Base-by-base conservation (phyloP, 2,329 filamentous ascomycete genomes). In the Metarhizium sp. region DNA sequence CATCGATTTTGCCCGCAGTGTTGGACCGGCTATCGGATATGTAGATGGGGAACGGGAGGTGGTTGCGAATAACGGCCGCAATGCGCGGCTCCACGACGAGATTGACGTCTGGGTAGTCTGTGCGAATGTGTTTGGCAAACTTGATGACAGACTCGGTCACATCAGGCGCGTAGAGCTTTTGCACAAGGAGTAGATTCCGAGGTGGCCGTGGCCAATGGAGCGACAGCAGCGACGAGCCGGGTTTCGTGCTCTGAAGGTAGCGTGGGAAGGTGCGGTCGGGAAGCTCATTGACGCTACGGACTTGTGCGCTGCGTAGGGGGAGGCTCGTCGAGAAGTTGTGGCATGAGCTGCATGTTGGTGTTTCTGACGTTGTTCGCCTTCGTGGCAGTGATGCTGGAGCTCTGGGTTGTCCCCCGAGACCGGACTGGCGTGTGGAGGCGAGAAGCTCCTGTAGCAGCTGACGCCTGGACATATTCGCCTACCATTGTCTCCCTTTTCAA, bases 31-130 rank as follows among this genome's bases (percentile, higher is more conserved):
- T 72, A 53, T 72, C 76, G 54, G 72, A 72, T 38, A 80, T 78
- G 66, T 90, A 92, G 45, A 95, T 79, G 5, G 91, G 88, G 60
- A 91, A 91, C 4, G 82, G 71, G 5, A 97, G 76, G 2, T 75
- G 74, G 3, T 82, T 75, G 67, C 95, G 88, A 36, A 96, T 75
- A 57, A 85, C 78, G 6, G 79, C 68, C 3, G 92, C 91, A 16
- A 91, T 83, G 51, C 84, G 78, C 3, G 81, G 84, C 70, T 97
- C 94, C 61, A 97, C 85, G 11, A 97, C 82, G 51, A 97, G 78
- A 64, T 90, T 87, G 59, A 92, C 82, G 53, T 82, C 81, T 1
- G 90, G 86, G 69, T 97, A 96, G 57, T 90, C 89, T 59, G 77
- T 78, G 61, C 85, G 82, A 57, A 96, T 81, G 70, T 97, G 88